phyloP scores from a whole-genome alignment of 805 yeast genomes.

The Dipodascus albidus region DNA sequence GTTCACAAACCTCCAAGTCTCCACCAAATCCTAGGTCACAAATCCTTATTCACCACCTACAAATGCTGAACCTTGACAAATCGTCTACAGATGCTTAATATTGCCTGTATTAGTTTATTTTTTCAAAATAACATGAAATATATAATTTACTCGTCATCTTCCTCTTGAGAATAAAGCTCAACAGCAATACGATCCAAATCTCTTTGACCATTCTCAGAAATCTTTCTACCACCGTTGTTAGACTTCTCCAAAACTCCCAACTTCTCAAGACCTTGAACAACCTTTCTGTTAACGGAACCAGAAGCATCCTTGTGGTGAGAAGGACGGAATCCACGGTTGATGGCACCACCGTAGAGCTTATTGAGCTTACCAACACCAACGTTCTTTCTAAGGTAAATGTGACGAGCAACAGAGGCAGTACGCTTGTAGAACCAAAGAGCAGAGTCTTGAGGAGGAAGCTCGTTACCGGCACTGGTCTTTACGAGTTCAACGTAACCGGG shows the following conservation, averaged over 20 bases:
- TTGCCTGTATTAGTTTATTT: constrained; percentile 1
- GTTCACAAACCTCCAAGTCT: no score
- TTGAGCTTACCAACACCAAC: constrained; percentile 99
- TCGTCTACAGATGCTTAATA: neutral
- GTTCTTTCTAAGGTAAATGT: constrained; percentile 98
- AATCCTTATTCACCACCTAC: no score
- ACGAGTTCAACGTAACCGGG: constrained; percentile 99
- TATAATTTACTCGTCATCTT: constrained; percentile 30
- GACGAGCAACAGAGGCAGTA: constrained; percentile 99
- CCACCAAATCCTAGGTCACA: no score
- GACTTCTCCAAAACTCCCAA: constrained; percentile 94
- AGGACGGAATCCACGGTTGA: constrained; percentile 98
- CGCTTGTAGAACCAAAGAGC: constrained; percentile 99
- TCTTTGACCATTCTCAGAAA: constrained; percentile 99
- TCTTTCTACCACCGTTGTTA: constrained; percentile 98
- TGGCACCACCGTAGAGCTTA: constrained; percentile 98
- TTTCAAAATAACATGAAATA: constrained; percentile 1
- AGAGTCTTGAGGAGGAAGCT: constrained; percentile 98
- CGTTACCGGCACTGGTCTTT: constrained; percentile 98
- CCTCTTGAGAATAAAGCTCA: constrained; percentile 91
- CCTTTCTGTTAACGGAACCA: constrained; percentile 98
- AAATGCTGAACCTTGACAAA: neutral
- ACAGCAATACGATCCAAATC: constrained; percentile 99
- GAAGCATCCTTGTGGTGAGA: constrained; percentile 98
- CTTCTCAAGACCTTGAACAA: constrained; percentile 95